These are phyloP conservation scores for Sporothrix curviconia DNA, from an alignment of 2,329 filamentous ascomycete genomes.

Conservation along the genomic window DNA sequence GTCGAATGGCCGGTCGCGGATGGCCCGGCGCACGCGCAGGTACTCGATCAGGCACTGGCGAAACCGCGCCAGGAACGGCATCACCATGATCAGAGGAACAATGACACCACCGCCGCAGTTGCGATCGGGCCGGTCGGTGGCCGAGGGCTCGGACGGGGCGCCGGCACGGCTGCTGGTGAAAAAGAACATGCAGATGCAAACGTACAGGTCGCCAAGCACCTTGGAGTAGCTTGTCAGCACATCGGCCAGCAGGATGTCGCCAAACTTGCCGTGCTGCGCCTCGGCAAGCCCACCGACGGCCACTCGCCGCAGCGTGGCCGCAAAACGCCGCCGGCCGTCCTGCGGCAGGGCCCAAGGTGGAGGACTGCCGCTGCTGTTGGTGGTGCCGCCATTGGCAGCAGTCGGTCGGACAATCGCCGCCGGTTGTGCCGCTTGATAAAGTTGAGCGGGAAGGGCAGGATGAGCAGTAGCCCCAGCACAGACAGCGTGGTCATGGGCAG, in stretches of 20 bases:
- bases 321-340: conserved; percentile 66
- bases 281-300: conserved; percentile 80
- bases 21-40: conserved; percentile 60
- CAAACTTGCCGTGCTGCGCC: conserved; percentile 84
- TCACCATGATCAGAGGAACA: conserved; percentile 75
- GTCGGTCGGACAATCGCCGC: background rate
- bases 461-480: conserved; percentile 62
- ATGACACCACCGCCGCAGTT: conserved; percentile 71
- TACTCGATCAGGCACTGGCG: conserved; percentile 91
- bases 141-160: conserved; percentile 50
- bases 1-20: background rate
- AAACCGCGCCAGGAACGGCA: conserved; percentile 79
- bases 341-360: conserved; percentile 41
- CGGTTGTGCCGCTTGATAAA: conserved; percentile 43
- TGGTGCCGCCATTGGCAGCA: background rate
- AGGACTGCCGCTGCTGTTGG: background rate
- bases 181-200: conserved; percentile 88
- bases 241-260: conserved; percentile 88
- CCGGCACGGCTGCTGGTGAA: conserved; percentile 26
- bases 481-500: conserved; percentile 79
- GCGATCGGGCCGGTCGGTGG: conserved; percentile 74
- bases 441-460: conserved; percentile 46
- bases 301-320: conserved; percentile 69
- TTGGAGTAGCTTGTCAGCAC: conserved; percentile 92
- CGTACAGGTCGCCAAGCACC: conserved; percentile 82